phyloP scores from a whole-genome alignment of 768 basidiomycete genomes.

The Amanita pseudoporphyria region DNA sequence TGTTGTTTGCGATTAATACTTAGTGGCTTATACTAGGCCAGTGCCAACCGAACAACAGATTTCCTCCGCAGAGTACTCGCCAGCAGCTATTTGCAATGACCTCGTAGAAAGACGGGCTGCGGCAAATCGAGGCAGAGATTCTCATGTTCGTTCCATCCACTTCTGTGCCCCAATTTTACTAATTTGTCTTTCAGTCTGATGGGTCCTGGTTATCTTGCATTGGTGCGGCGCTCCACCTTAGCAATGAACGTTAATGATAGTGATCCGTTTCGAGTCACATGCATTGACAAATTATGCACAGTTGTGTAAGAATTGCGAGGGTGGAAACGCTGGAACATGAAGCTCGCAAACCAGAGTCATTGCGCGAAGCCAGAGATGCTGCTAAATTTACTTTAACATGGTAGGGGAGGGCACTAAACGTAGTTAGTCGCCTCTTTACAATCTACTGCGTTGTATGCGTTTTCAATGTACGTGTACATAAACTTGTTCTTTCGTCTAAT shows the following conservation, averaged over 20 bases:
- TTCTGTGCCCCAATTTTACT: too few relatives aligned
- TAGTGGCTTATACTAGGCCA: too few relatives aligned
- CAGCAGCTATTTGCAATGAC: conserved; percentile 53
- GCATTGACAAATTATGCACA: not conserved
- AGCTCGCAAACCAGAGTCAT: conserved; percentile 44
- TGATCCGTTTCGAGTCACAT: conserved; percentile 15
- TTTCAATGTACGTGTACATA: conserved; percentile 39
- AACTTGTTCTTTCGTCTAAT: not conserved
- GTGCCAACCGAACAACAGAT: conserved; percentile 44
- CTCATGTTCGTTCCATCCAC: too few relatives aligned
- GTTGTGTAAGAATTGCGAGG: too few relatives aligned
- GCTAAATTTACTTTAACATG: conserved; percentile 44
- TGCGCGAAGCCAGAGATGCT: conserved; percentile 33
- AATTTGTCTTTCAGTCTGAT: too few relatives aligned
- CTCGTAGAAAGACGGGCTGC: conserved; percentile 31
- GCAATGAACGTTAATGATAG: too few relatives aligned
- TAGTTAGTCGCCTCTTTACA: conserved; percentile 47
- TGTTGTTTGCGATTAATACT: too few relatives aligned
- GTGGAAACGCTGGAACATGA: conserved; percentile 58
- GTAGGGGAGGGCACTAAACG: too few relatives aligned
- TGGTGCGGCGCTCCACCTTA: too few relatives aligned
- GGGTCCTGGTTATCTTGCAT: too few relatives aligned
- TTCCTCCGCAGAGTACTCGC: conserved; percentile 43
- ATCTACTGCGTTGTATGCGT: conserved; percentile 59
- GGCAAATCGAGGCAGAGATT: too few relatives aligned